phyloP scores from a whole-genome alignment of 345 rosid species.

The Punica granatum region DNA sequence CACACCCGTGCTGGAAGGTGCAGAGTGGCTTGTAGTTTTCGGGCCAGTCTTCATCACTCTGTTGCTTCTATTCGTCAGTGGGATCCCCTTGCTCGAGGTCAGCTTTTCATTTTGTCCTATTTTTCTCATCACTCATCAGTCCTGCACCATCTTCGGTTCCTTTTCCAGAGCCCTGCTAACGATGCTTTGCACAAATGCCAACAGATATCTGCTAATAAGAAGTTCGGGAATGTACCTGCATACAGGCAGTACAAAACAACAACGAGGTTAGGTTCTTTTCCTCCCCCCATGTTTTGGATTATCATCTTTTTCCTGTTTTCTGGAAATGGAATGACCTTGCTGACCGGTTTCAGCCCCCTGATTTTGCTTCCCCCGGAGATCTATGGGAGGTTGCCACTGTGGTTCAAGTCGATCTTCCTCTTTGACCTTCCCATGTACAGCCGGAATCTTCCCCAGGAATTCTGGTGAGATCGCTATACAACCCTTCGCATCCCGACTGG shows the following conservation, averaged over 20 bases:
- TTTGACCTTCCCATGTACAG: constrained; percentile 79
- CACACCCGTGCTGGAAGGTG: constrained; percentile 59
- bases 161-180: neutral
- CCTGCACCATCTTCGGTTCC: neutral
- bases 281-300: neutral
- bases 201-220: constrained; percentile 84
- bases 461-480: constrained; percentile 45
- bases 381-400: constrained; percentile 60
- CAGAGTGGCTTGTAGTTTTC: constrained; percentile 73
- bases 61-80: constrained; percentile 80
- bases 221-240: constrained; percentile 51
- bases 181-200: constrained; percentile 1
- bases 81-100: constrained; percentile 95
- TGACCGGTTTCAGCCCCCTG: constrained; percentile 57
- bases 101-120: neutral
- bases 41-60: constrained; percentile 81
- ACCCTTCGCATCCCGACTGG: neutral
- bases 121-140: constrained; percentile 9
- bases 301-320: neutral
- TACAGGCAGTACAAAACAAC: constrained; percentile 63
- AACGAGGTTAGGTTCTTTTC: constrained; percentile 44
- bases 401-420: constrained; percentile 60
- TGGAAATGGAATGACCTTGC: neutral
- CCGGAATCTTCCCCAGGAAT: constrained; percentile 51
- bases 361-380: constrained; percentile 56